Conservation (phyloP, 2,329 filamentous ascomycete genomes). For the Colletotrichum lentis region DNA sequence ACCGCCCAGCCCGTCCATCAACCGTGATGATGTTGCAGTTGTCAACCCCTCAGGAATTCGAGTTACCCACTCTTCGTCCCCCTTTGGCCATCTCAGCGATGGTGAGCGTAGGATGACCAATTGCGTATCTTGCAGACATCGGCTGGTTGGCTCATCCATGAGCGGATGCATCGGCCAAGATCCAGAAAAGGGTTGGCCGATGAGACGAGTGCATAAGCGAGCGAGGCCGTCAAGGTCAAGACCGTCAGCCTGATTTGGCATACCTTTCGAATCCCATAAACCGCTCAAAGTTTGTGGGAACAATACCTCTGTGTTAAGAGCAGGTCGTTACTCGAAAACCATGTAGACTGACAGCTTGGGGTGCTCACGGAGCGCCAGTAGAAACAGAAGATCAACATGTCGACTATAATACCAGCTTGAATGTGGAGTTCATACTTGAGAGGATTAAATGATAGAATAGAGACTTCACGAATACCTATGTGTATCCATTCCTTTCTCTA, state of each 20-base stretch:
- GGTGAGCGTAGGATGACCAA: slow-evolving; percentile 4
- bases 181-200: neutral
- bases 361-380: neutral
- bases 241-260: neutral
- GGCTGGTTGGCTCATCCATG: neutral
- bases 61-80: neutral
- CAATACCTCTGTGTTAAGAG: neutral
- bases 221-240: neutral
- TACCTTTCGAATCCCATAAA: neutral
- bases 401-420: neutral
- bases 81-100: neutral
- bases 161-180: neutral
- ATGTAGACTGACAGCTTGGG: neutral
- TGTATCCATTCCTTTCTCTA: neutral
- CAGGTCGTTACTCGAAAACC: neutral
- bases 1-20: neutral
- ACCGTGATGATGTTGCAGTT: neutral
- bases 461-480: neutral
- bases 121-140: slow-evolving; percentile 5
- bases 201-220: slow-evolving; percentile 6
- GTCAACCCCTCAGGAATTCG: slow-evolving; percentile 1
- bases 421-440: neutral
- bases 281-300: neutral
- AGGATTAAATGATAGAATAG: neutral
- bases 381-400: neutral